Evolutionary conservation across 306 rosid species (phyloP).

Genomic region (Betula pendula): DNA sequence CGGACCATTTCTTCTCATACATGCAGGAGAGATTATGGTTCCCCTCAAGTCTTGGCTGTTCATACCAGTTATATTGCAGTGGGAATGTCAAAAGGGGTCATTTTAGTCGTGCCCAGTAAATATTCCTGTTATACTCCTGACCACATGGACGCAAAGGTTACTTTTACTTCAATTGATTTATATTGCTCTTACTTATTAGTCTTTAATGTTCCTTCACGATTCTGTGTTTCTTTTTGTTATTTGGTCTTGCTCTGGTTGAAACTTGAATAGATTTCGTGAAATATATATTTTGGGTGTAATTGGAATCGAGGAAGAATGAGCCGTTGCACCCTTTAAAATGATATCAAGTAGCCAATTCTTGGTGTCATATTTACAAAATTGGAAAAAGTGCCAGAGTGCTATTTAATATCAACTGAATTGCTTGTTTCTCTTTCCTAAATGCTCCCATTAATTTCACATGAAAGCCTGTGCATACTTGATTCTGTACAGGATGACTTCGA

Average conservation of each 20-base stretch:
- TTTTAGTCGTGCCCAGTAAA: slow-evolving; percentile 72
- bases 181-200: not conserved
- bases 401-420: not conserved
- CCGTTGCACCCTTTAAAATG: not conserved
- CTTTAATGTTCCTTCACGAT: not conserved
- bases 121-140: slow-evolving; percentile 76
- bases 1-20: slow-evolving; percentile 63
- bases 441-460: not conserved
- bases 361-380: not conserved
- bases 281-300: not conserved
- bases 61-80: slow-evolving; percentile 82
- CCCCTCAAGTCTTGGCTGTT: slow-evolving; percentile 79
- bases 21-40: slow-evolving; percentile 87
- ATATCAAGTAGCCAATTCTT: slow-evolving; percentile 7
- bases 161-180: not conserved
- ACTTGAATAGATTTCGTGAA: slow-evolving; percentile 13
- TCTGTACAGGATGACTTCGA: not conserved
- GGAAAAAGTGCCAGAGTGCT: not conserved
- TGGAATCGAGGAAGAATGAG: not conserved
- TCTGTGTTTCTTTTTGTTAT: not conserved
- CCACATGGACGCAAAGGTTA: slow-evolving; percentile 81
- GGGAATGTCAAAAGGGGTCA: slow-evolving; percentile 88
- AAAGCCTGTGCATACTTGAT: not conserved
- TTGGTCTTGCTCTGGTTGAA: slow-evolving; percentile 21
- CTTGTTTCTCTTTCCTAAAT: not conserved